Conservation (phyloP, 2,329 filamentous ascomycete species). For the Xylariaceae sp. region DNA sequence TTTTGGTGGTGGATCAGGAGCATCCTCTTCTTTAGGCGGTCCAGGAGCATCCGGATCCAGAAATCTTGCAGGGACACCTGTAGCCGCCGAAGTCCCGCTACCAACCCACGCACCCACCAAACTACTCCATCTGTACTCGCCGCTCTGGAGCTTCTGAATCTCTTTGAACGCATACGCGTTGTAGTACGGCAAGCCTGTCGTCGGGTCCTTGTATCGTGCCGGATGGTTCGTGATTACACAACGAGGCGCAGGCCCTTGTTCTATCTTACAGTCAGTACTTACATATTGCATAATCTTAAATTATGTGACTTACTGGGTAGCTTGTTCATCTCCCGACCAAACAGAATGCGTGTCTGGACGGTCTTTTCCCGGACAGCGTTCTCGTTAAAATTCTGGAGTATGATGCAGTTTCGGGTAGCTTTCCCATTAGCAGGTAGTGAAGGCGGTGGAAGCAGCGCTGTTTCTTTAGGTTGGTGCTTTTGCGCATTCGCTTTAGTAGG, state of each 20-base stretch:
- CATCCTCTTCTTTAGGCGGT: slow-evolving; percentile 35
- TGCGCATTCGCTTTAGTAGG: slow-evolving; percentile 31
- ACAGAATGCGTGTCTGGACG: slow-evolving; percentile 64
- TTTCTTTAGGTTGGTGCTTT: slow-evolving; percentile 35
- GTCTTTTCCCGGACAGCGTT: slow-evolving; percentile 61
- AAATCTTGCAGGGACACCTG: slow-evolving; percentile 83
- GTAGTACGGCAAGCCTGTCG: slow-evolving; percentile 80
- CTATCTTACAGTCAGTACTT: slow-evolving; percentile 42
- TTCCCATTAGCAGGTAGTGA: slow-evolving; percentile 51
- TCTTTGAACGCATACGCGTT: slow-evolving; percentile 82
- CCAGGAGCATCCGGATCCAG: slow-evolving; percentile 47
- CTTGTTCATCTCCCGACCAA: slow-evolving; percentile 64
- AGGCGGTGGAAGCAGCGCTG: slow-evolving; percentile 39
- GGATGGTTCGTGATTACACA: slow-evolving; percentile 85
- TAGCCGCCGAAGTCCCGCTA: slow-evolving; percentile 65
- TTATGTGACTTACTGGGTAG: slow-evolving; percentile 56
- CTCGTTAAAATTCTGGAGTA: slow-evolving; percentile 65
- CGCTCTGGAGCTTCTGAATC: slow-evolving; percentile 74
- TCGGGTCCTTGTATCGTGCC: slow-evolving; percentile 83
- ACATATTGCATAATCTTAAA: neutral
- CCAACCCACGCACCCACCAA: slow-evolving; percentile 86
- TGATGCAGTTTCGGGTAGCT: slow-evolving; percentile 63
- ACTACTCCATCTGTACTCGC: slow-evolving; percentile 82
- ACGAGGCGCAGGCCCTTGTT: slow-evolving; percentile 58
- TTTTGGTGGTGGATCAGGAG: slow-evolving; percentile 17